Conservation (phyloP, 768 basidiomycete genomes). For the Lyophyllum shimeji region DNA sequence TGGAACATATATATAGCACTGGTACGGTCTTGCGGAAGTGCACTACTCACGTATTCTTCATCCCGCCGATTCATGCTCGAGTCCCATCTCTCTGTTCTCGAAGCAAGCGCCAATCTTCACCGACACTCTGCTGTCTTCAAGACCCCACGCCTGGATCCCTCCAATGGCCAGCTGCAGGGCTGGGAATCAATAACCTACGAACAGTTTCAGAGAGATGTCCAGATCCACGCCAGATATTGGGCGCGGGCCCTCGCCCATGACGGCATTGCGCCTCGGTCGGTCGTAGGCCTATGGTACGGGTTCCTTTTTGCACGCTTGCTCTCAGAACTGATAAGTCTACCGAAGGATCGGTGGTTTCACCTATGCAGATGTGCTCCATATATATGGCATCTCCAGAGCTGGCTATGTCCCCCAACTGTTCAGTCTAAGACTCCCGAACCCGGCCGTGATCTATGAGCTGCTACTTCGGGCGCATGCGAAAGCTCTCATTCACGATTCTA, state of each 20-base stretch:
- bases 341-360: conserved; percentile 73
- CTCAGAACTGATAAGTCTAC: neutral
- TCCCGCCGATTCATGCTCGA: conserved; percentile 30
- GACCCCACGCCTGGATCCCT: conserved; percentile 47
- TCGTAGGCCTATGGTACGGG: conserved; percentile 75
- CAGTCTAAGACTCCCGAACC: conserved; percentile 75
- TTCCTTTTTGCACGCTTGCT: neutral
- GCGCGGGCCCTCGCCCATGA: conserved; percentile 43
- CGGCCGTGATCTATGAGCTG: conserved; percentile 68
- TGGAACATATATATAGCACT: conserved; percentile 8
- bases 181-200: conserved; percentile 67
- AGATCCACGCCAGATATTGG: conserved; percentile 66
- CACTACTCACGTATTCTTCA: neutral
- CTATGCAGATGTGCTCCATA: conserved; percentile 69
- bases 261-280: conserved; percentile 51
- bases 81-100: conserved; percentile 66
- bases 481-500: conserved; percentile 64
- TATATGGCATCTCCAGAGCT: conserved; percentile 74
- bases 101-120: conserved; percentile 50
- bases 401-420: conserved; percentile 79
- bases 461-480: conserved; percentile 59
- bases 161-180: conserved; percentile 36
- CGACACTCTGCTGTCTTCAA: conserved; percentile 58
- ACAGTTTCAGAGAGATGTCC: conserved; percentile 66
- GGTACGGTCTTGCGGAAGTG: neutral